Base-by-base conservation (phyloP, 2,329 filamentous ascomycete species). In the Aspergillus thermomutatus region DNA sequence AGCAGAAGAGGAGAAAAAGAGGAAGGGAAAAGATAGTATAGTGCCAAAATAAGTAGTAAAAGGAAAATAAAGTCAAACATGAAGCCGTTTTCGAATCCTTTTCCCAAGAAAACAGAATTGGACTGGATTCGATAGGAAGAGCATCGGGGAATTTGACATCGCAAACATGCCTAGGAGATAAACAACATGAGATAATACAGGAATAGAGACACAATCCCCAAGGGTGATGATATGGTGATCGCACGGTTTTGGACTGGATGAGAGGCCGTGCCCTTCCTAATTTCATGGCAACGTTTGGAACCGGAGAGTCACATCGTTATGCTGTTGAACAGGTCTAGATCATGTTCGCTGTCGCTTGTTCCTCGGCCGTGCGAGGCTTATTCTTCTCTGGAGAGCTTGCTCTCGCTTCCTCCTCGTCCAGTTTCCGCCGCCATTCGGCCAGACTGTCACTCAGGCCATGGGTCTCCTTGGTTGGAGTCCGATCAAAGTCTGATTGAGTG, bases 401-500 rank as follows among this genome's bases (percentile, higher is more conserved):
- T 25, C 72, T 66, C 27, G 61, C 60, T 58, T 82, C 80, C 60
- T 83, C 82, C 53, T 80, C 78, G 72, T 93, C 89, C 54, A 94
- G 80, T 66, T 88, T 82, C 73, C 90, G 89, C 64, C 90, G 82
- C 91, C 91, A 95, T 70, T 90, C 89, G 10, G 88, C 87, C 46
- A 94, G 75, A 65, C 86, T 91, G 69, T 88, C 87, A 66, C 84
- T 91, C 64, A 91, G 77, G 25, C 73, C 69, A 23, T 46, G 43
- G 23, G 67, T 72, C 40, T 79, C 77, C 64, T 75, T 78, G 14
- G 77, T 79, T 17, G 78, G 78, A 1, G 78, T 80, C 49, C 76
- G 79, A 55, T 96, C 92, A 66, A 95, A 92, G 70, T 97, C 92
- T 66, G 96, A 95, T 52, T 89, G 87, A 68, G 88, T 92, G 74